Conservation (phyloP, 2,329 filamentous ascomycete genomes). For the Penicillium sp. region DNA sequence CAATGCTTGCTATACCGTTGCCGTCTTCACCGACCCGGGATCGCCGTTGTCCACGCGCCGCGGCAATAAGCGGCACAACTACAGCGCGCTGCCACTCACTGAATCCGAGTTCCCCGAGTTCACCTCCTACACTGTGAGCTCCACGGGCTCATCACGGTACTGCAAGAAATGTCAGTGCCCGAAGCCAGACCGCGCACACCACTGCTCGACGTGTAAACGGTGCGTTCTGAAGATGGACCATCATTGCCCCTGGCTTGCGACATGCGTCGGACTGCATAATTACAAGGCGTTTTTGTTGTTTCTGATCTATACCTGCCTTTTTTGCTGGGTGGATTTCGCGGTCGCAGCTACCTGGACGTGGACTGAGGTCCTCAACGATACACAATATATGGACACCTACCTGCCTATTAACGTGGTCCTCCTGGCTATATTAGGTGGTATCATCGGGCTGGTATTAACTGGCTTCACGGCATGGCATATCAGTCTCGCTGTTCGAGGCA, state of each 20-base stretch:
- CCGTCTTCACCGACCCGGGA: slow-evolving; percentile 89
- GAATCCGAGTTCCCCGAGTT: slow-evolving; percentile 61
- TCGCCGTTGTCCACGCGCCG: slow-evolving; percentile 49
- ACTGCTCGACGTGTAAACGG: slow-evolving; percentile 90
- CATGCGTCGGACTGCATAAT: slow-evolving; percentile 88
- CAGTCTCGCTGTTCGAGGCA: slow-evolving; percentile 70
- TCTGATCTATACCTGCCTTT: slow-evolving; percentile 81
- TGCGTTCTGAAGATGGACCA: slow-evolving; percentile 99
- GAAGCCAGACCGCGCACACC: slow-evolving; percentile 93
- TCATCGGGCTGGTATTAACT: slow-evolving; percentile 83
- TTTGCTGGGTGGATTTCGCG: slow-evolving; percentile 78
- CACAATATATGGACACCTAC: slow-evolving; percentile 69
- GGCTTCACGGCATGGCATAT: slow-evolving; percentile 94
- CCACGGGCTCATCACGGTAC: slow-evolving; percentile 79
- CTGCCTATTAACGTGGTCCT: slow-evolving; percentile 90
- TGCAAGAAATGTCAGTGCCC: slow-evolving; percentile 96
- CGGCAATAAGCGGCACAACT: slow-evolving; percentile 46
- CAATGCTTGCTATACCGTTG: slow-evolving; percentile 85
- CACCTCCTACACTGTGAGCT: slow-evolving; percentile 86
- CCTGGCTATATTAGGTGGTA: slow-evolving; percentile 79
- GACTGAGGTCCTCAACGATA: slow-evolving; percentile 71
- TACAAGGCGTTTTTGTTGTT: slow-evolving; percentile 96
- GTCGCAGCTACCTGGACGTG: slow-evolving; percentile 80
- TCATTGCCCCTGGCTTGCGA: slow-evolving; percentile 97
- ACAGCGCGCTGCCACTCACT: slow-evolving; percentile 77